Evolutionary conservation across 164 flowering plant species (phyloP).

Genomic region (Chimonanthus salicifolius): DNA sequence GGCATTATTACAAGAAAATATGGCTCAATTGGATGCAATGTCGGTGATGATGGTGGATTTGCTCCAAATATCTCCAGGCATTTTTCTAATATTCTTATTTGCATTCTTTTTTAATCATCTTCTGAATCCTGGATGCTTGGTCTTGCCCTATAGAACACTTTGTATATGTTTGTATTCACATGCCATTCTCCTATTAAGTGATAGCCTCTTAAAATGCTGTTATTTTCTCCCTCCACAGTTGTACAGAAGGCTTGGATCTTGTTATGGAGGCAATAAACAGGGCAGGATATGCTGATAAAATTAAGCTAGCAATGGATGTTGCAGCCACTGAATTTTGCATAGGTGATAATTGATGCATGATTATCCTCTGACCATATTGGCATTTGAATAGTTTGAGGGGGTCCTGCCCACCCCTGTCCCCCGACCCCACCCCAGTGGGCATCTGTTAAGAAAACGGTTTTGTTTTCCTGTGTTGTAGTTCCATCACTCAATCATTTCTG

Average conservation of each 20-base stretch:
- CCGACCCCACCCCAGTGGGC: no score
- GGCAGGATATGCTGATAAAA: conserved; percentile 67
- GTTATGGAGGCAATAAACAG: conserved; percentile 87
- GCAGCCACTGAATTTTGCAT: conserved; percentile 91
- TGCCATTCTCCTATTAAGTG: not conserved
- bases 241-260: conserved; percentile 79
- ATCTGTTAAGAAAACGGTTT: not conserved
- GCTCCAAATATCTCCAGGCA: conserved; percentile 90
- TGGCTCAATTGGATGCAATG: conserved; percentile 78
- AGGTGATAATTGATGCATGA: conserved; percentile 38
- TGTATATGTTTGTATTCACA: not conserved
- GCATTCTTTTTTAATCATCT: not conserved
- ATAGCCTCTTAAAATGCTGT: not conserved
- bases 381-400: not conserved
- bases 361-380: not conserved
- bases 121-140: not conserved
- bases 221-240: conserved; percentile 37
- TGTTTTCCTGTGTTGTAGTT: not conserved
- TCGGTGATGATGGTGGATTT: conserved; percentile 94
- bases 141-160: not conserved
- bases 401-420: no score
- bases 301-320: conserved; percentile 85
- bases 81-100: conserved; percentile 9
- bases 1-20: conserved; percentile 80
- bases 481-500: not conserved